Base-by-base conservation (phyloP, 371 early-diverging fungal species). In the Lichtheimia ornata region DNA sequence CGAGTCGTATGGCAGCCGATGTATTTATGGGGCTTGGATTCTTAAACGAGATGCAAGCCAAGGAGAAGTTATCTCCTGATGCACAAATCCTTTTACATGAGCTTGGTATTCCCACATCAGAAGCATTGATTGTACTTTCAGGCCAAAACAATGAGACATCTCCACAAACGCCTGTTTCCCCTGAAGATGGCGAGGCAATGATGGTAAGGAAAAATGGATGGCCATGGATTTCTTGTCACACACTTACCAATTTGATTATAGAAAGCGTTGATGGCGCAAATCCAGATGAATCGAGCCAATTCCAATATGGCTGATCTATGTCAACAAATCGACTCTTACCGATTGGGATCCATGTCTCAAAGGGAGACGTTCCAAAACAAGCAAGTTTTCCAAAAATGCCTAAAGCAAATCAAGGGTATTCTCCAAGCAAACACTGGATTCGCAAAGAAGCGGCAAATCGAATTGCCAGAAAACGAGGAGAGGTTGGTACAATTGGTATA, bases 191-290 rank as follows among this genome's bases (percentile, higher is more conserved):
- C 15, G 75, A 76, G 59, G 80, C 75, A 43, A 76, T 80, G 80
- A 80, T 80, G 71, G 72, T 73, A 70, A 58, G 63, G 2, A 41
- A 43, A 30, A 42, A 60, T 1, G 35, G 43, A 25, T 17, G 13
- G 4, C 12, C 11, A 18, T 42, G n/a, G 22, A 2, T 24, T 18
- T 59, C 28, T 50, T 28, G 45, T 18, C 4, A 47, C 20, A 47
- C 20, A 20, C 14, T 55, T 24, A 40, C 11, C 35, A 30, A 30
- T 7, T 9, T 11, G 9, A 56, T 11, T 44, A 53, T 13, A 76
- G 76, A 79, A 79, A 59, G 80, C 80, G 11, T 59, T 81, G 20
- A 76, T 81, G 76, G 81, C 81, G 13, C 81, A 81, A 44, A 81
- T 81, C 20, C 70, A 81, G 52, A 81, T 81, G 81, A 81, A 81